These are phyloP conservation scores for Drosera spatulata DNA, from an alignment of 179 eudicot genomes.

Conservation along the genomic window DNA sequence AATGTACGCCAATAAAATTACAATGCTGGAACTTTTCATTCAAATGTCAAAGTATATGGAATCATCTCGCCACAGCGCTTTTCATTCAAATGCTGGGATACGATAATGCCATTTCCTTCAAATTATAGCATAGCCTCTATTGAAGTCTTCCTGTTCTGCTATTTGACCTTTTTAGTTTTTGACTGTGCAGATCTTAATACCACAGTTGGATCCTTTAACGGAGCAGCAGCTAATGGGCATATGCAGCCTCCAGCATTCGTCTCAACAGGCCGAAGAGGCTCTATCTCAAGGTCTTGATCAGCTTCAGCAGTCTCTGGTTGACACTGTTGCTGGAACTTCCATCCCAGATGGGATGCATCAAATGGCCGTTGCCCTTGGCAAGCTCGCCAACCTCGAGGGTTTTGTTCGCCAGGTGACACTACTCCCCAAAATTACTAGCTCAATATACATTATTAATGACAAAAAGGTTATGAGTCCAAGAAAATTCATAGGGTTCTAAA, in stretches of 20 bases:
- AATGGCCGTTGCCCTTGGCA: slow-evolving; percentile 89
- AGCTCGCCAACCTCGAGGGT: slow-evolving; percentile 91
- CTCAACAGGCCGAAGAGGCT: slow-evolving; percentile 96
- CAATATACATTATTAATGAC: neutral
- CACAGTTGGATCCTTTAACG: slow-evolving; percentile 75
- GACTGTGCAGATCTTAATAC: slow-evolving; percentile 18
- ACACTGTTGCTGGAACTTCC: slow-evolving; percentile 32
- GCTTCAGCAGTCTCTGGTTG: slow-evolving; percentile 51
- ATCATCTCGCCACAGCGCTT: no score
- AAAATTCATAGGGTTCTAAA: neutral
- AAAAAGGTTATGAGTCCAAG: neutral
- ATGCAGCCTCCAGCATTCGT: slow-evolving; percentile 72
- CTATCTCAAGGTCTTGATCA: slow-evolving; percentile 62
- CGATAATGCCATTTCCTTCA: no score
- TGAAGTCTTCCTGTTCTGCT: no score
- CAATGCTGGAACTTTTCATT: no score
- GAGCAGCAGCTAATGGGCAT: slow-evolving; percentile 93
- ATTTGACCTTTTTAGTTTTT: neutral
- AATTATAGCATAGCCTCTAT: no score
- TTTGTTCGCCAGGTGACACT: slow-evolving; percentile 78
- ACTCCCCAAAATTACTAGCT: neutral
- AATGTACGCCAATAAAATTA: no score
- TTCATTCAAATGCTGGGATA: no score
- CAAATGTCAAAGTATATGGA: no score
- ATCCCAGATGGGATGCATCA: slow-evolving; percentile 23